Base-by-base conservation (phyloP, 176 grass and related monocot genomes). In the Hsuehochloa calcarea region DNA sequence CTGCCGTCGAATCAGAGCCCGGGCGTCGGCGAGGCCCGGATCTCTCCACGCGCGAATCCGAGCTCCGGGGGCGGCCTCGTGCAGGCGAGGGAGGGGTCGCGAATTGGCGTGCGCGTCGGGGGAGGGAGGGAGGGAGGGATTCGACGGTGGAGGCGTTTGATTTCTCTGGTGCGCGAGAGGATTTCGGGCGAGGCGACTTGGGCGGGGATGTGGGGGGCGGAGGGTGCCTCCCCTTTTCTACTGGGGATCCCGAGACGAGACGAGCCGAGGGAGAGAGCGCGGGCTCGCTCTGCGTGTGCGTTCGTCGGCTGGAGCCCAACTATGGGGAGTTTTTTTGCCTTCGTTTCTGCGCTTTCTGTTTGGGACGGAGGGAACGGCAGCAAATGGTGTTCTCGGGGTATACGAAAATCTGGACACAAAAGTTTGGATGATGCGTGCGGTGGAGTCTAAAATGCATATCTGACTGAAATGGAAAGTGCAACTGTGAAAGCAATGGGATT, bases 11-110 rank as follows among this genome's bases (percentile, higher is more conserved):
- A 82, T 74, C 87, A 69, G 77, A 75, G 69, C 61, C 59, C 79
- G 64, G 68, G 41, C 39, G 80, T 62, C 68, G 68, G 71, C 79
- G 84, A 75, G 74, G 88, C 84, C 83, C 84, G 73, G 88, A 90
- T 90, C 88, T 90, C n/a, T 54, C 77, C 25, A 43, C 83, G 64
- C 68, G 54, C 69, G 84, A 68, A 38, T 13, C 54, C 70, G 69
- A 70, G 44, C 63, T 60, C 40, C 71, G 62, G 78, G 20, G 5
- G 23, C 22, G 22, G 38, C 38, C 74, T 62, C 11, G n/a, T 15
- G 55, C 4, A 41, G 37, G 51, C 4, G 54, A 60, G 3, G 56
- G 56, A 19, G 59, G 1, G 10, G 59, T 26, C 59, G n/a, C 22
- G 8, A 59, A 59, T 61, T 13, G 65, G 22, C 56, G 68, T 16